Conservation (phyloP, 768 basidiomycete species). For the Leccinellum rugosiceps region DNA sequence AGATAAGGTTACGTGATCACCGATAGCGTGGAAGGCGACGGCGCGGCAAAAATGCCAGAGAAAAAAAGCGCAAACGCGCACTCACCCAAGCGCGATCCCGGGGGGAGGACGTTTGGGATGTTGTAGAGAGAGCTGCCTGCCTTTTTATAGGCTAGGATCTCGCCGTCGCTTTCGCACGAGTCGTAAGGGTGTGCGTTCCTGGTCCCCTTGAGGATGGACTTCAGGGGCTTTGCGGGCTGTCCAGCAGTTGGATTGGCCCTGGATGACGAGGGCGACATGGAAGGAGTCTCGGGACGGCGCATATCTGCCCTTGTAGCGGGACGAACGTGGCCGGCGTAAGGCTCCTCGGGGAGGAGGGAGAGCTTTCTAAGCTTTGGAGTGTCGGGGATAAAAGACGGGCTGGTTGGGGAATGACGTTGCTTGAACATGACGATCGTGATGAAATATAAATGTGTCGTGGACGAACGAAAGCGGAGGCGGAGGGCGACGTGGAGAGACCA, state of each 20-base stretch:
- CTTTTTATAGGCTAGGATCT: slow-evolving; percentile 22
- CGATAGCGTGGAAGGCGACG: neutral
- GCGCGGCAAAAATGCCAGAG: neutral
- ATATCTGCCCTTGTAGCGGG: slow-evolving; percentile 13
- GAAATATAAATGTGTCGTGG: slow-evolving; percentile 15
- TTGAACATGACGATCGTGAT: slow-evolving; percentile 31
- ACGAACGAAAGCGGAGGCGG: slow-evolving; percentile 12
- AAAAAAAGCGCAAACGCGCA: neutral
- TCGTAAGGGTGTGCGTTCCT: slow-evolving; percentile 12
- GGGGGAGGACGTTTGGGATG: slow-evolving; percentile 20
- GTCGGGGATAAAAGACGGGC: slow-evolving; percentile 14
- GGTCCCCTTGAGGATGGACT: slow-evolving; percentile 31
- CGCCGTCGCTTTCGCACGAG: slow-evolving; percentile 31
- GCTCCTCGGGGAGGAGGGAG: slow-evolving; percentile 19
- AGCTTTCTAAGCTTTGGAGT: slow-evolving; percentile 21
- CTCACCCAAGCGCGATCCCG: slow-evolving; percentile 27
- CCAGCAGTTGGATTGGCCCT: slow-evolving; percentile 22
- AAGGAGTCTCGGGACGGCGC: slow-evolving; percentile 21
- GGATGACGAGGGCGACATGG: slow-evolving; percentile 11
- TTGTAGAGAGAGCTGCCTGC: slow-evolving; percentile 18
- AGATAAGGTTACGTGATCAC: neutral
- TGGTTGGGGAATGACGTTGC: slow-evolving; percentile 12
- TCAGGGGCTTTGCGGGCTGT: slow-evolving; percentile 23
- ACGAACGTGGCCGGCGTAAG: slow-evolving; percentile 6
- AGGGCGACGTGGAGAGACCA: neutral